These are phyloP conservation scores for Eucalyptus tenuipes DNA, from an alignment of 345 rosid genomes.

Conservation along the genomic window DNA sequence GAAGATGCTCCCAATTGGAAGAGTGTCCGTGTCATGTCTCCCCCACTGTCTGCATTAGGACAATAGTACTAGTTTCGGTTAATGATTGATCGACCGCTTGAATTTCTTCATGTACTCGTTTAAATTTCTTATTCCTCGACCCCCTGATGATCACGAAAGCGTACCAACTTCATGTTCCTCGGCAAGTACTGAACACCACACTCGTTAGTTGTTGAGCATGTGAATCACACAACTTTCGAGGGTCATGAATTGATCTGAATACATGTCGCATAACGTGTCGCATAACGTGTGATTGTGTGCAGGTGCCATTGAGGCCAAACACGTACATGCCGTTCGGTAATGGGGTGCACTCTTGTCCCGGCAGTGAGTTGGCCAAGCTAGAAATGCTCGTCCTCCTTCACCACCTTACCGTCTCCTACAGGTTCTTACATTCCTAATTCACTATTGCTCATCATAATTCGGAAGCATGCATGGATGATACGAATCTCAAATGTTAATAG, in stretches of 20 bases:
- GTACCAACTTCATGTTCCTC: background rate
- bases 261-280: fast-evolving
- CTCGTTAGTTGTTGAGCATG: background rate
- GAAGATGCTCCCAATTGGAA: background rate
- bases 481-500: background rate
- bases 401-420: constrained; percentile 68
- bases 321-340: constrained; percentile 90
- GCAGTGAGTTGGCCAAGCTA: constrained; percentile 90
- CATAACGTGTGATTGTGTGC: constrained; percentile 10
- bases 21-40: background rate
- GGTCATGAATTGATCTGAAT: background rate
- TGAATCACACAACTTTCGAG: background rate
- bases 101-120: background rate
- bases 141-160: background rate
- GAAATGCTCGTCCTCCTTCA: constrained; percentile 86
- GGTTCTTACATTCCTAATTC: constrained; percentile 14
- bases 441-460: background rate
- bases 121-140: background rate
- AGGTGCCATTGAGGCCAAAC: constrained; percentile 74
- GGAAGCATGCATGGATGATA: background rate
- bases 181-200: background rate
- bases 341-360: constrained; percentile 97
- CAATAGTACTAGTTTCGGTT: background rate
- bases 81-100: background rate
- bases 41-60: no score